Percentiles rank a stretch among this genome's conserved stretches.
These are phyloP conservation scores for Daphne laureola DNA, from an alignment of 441 rosid species.

Conservation along the genomic window DNA sequence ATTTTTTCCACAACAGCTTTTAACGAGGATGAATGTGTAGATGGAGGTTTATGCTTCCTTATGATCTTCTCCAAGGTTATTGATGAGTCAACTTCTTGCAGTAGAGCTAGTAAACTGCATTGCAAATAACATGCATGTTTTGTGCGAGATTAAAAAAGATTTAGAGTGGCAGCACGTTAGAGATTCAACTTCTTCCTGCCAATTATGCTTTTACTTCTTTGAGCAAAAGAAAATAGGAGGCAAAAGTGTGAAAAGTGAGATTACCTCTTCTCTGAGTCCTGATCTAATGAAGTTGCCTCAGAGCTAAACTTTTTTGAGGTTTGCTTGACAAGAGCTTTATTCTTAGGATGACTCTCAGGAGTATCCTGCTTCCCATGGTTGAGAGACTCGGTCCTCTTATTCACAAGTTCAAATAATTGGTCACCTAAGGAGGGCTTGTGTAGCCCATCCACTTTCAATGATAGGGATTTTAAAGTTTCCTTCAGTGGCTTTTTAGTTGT, in stretches of 20 bases:
- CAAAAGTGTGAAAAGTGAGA: constrained; percentile 7
- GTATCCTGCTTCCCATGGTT: constrained; percentile 24
- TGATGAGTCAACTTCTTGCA: constrained; percentile 50
- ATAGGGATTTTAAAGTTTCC: constrained; percentile 21
- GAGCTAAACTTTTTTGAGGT: constrained; percentile 26
- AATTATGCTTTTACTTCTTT: background rate
- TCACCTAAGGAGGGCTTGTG: constrained; percentile 38
- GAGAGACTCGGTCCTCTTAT: constrained; percentile 22
- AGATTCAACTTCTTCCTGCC: background rate
- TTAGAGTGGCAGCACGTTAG: background rate
- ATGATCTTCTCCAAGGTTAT: constrained; percentile 43
- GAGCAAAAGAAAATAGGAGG: constrained; percentile 2
- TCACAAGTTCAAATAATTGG: constrained; percentile 19
- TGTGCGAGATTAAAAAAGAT: constrained; percentile 4
- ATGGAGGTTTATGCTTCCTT: constrained; percentile 41
- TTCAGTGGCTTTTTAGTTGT: constrained; percentile 26
- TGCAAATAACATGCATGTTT: constrained; percentile 16
- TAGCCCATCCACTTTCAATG: constrained; percentile 19
- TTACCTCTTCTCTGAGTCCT: constrained; percentile 63
- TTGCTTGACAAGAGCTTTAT: constrained; percentile 16
- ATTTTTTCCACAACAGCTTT: constrained; percentile 53
- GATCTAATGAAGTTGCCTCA: constrained; percentile 45
- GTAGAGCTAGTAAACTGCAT: constrained; percentile 45
- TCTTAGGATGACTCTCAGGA: constrained; percentile 22
- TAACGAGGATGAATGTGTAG: constrained; percentile 40